Percentiles rank a stretch among this genome's conserved stretches.
Evolutionary conservation across 352 stramenopile genomes (phyloP).

Genomic region (Globisporangium perplexum): DNA sequence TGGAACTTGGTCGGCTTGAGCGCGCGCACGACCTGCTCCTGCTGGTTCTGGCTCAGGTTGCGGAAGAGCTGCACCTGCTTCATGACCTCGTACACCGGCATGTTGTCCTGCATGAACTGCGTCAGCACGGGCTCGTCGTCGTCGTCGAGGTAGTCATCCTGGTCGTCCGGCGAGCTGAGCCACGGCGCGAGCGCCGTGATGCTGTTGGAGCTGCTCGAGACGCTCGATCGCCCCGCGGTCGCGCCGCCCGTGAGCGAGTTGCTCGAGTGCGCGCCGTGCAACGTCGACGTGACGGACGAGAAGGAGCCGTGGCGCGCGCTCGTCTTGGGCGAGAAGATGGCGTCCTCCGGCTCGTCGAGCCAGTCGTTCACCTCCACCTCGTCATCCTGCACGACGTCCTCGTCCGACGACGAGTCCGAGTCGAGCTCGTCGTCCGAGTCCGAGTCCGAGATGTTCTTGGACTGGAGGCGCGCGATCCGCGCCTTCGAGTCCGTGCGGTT

Average conservation of each 20-base stretch:
- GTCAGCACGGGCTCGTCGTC: slow-evolving; percentile 64
- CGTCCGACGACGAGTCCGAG: slow-evolving; percentile 22
- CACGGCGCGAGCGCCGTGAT: slow-evolving; percentile 54
- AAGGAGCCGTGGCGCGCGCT: slow-evolving; percentile 42
- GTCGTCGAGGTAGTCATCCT: slow-evolving; percentile 57
- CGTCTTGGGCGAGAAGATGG: slow-evolving; percentile 41
- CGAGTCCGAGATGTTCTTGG: slow-evolving; percentile 27
- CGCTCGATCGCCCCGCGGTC: slow-evolving; percentile 24
- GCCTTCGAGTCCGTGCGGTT: slow-evolving; percentile 16
- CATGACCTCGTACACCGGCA: slow-evolving; percentile 87
- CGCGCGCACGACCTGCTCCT: slow-evolving; percentile 81
- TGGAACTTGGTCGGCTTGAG: slow-evolving; percentile 85
- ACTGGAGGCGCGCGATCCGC: slow-evolving; percentile 12
- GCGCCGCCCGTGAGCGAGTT: slow-evolving; percentile 26
- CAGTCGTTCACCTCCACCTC: slow-evolving; percentile 67
- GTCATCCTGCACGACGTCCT: slow-evolving; percentile 33
- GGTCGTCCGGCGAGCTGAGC: slow-evolving; percentile 61
- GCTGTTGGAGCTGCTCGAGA: slow-evolving; percentile 51
- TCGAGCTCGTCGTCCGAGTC: slow-evolving; percentile 26
- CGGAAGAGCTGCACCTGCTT: slow-evolving; percentile 83
- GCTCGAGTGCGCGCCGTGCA: slow-evolving; percentile 24
- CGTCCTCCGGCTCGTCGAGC: slow-evolving; percentile 68
- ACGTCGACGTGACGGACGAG: slow-evolving; percentile 38
- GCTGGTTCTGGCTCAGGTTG: slow-evolving; percentile 83
- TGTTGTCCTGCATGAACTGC: slow-evolving; percentile 77